Conservation (phyloP, 2,329 filamentous ascomycete genomes). For the Tolypocladium capitatum region DNA sequence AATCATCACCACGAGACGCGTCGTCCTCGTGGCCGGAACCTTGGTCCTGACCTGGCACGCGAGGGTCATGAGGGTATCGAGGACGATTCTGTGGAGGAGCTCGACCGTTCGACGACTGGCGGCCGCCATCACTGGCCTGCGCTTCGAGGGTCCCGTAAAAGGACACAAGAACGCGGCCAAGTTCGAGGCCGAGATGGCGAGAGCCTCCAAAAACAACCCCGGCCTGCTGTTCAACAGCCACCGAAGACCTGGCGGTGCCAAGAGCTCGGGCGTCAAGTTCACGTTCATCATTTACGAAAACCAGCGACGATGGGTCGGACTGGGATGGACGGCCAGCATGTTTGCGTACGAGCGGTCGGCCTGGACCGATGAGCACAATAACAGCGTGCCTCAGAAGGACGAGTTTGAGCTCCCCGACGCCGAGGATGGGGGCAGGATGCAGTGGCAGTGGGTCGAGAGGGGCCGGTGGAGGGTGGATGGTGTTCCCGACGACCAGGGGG, state of each 20-base stretch:
- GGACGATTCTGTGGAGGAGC: constrained; percentile 85
- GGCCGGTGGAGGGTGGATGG: constrained; percentile 83
- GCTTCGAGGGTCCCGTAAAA: constrained; percentile 44
- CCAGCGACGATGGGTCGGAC: constrained; percentile 83
- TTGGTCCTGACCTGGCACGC: constrained; percentile 86
- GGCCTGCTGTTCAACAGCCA: constrained; percentile 15
- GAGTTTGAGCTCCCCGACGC: constrained; percentile 50
- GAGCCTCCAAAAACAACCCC: constrained; percentile 9
- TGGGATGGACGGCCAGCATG: constrained; percentile 87
- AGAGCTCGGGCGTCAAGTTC: constrained; percentile 74
- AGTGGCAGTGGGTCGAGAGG: constrained; percentile 67
- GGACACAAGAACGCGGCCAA: constrained; percentile 13
- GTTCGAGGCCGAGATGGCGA: constrained; percentile 3
- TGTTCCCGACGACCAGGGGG: constrained; percentile 35
- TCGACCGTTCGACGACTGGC: constrained; percentile 56
- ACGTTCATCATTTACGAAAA: constrained; percentile 97
- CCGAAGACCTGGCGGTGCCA: constrained; percentile 23
- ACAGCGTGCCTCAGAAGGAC: constrained; percentile 62
- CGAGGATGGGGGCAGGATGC: constrained; percentile 43
- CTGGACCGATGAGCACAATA: constrained; percentile 95
- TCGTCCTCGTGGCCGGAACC: constrained; percentile 77
- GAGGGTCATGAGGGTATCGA: constrained; percentile 67
- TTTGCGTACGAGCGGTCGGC: constrained; percentile 80
- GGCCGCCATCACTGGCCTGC: constrained; percentile 65
- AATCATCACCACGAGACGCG: constrained; percentile 74